Evolutionary conservation across 1,139 yeast species (phyloP).

Genomic region (Hemisphaericaspora xylanilytica): DNA sequence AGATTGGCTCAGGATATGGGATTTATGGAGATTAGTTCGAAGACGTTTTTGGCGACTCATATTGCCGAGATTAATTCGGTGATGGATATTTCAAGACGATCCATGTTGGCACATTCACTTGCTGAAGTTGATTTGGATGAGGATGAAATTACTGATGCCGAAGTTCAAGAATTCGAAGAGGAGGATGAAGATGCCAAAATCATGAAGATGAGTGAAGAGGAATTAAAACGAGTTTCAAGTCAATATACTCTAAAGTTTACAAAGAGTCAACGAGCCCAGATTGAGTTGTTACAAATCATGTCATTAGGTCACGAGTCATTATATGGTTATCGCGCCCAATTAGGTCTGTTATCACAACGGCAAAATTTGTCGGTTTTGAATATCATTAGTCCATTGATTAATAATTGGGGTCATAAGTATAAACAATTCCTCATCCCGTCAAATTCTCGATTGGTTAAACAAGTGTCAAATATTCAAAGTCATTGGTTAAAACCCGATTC

Average conservation of each 20-base stretch:
- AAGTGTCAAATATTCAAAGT: constrained; percentile 28
- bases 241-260: constrained; percentile 46
- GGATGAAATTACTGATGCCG: constrained; percentile 37
- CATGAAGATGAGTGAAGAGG: constrained; percentile 38
- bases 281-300: constrained; percentile 75
- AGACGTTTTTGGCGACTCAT: constrained; percentile 80
- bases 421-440: constrained; percentile 52
- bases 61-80: constrained; percentile 77
- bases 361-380: constrained; percentile 70
- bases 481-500: constrained; percentile 37
- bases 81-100: constrained; percentile 65
- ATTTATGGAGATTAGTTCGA: constrained; percentile 67
- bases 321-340: constrained; percentile 62
- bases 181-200: constrained; percentile 33
- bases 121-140: constrained; percentile 60
- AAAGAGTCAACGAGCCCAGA: constrained; percentile 68
- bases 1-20: constrained; percentile 87
- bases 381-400: constrained; percentile 71
- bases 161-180: constrained; percentile 25
- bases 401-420: constrained; percentile 73
- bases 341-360: constrained; percentile 54
- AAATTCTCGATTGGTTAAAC: constrained; percentile 25
- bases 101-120: constrained; percentile 66
- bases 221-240: constrained; percentile 28
- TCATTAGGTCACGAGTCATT: constrained; percentile 82